These are phyloP conservation scores for Debaryomyces udenii DNA, from an alignment of 1,139 yeast species.

Conservation along the genomic window DNA sequence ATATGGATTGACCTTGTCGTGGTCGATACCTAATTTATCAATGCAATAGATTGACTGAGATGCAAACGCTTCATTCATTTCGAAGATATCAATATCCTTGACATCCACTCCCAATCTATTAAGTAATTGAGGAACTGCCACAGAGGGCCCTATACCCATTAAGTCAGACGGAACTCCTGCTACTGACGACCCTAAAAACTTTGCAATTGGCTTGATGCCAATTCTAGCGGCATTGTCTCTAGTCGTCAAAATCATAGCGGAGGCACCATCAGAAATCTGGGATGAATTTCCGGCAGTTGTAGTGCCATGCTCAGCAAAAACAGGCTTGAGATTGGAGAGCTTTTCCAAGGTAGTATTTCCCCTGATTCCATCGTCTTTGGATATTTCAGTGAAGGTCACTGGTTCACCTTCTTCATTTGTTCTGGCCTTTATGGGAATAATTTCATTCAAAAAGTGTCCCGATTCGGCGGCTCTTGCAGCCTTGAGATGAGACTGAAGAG, in stretches of 20 bases:
- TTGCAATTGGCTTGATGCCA: slow-evolving; percentile 42
- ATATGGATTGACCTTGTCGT: slow-evolving; percentile 38
- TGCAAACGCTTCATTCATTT: slow-evolving; percentile 48
- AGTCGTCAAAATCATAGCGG: slow-evolving; percentile 41
- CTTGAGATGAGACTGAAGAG: slow-evolving; percentile 36
- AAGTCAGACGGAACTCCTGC: slow-evolving; percentile 40
- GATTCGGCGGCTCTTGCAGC: slow-evolving; percentile 37
- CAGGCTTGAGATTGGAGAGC: slow-evolving; percentile 35
- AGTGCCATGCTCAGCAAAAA: slow-evolving; percentile 36
- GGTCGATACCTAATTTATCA: slow-evolving; percentile 31
- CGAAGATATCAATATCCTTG: slow-evolving; percentile 39
- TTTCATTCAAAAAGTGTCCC: slow-evolving; percentile 41
- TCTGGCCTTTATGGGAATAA: slow-evolving; percentile 37
- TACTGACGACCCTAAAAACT: slow-evolving; percentile 39
- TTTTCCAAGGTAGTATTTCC: slow-evolving; percentile 31
- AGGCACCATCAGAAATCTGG: slow-evolving; percentile 47
- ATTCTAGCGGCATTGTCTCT: slow-evolving; percentile 37
- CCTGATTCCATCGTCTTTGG: slow-evolving; percentile 38
- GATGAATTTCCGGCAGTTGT: slow-evolving; percentile 49
- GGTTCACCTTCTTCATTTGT: slow-evolving; percentile 24
- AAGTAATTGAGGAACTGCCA: slow-evolving; percentile 38
- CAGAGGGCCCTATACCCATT: slow-evolving; percentile 48
- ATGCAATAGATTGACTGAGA: slow-evolving; percentile 40
- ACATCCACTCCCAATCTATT: slow-evolving; percentile 24
- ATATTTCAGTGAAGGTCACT: slow-evolving; percentile 13